Conservation (phyloP, 1,139 yeast species). For the Nakaseomyces sp. region DNA sequence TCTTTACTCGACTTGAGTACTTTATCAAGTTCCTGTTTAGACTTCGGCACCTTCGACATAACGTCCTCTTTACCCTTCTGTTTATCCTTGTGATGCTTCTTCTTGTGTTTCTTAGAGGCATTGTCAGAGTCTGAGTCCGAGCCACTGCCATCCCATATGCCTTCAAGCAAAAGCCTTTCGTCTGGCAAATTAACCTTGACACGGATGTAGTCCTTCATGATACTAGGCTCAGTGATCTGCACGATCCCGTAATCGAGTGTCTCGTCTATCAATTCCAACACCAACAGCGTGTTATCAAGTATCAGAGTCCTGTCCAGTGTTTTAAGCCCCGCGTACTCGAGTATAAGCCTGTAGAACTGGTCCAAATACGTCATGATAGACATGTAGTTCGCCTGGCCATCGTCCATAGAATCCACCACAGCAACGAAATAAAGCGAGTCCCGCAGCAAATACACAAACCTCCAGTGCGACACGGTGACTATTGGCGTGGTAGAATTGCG, state of each 20-base stretch:
- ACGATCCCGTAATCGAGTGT: constrained; percentile 66
- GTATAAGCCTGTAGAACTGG: constrained; percentile 48
- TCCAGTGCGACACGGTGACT: constrained; percentile 33
- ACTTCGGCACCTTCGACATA: constrained; percentile 3
- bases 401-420: constrained; percentile 24
- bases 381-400: constrained; percentile 49
- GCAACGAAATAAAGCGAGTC: constrained; percentile 50
- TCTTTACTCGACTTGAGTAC: neutral
- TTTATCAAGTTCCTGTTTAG: constrained; percentile 6
- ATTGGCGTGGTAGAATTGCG: constrained; percentile 1
- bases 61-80: constrained; percentile 8
- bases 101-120: constrained; percentile 16
- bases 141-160: constrained; percentile 5
- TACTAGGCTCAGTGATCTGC: constrained; percentile 64
- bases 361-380: constrained; percentile 50
- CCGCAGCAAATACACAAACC: constrained; percentile 48
- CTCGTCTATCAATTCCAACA: constrained; percentile 68
- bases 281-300: constrained; percentile 55
- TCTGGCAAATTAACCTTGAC: constrained; percentile 25
- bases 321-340: constrained; percentile 43
- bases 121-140: constrained; percentile 9
- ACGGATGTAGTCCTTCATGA: constrained; percentile 60
- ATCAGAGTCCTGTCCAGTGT: constrained; percentile 49
- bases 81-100: constrained; percentile 9
- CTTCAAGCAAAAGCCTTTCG: constrained; percentile 1